phyloP scores from a whole-genome alignment of 306 rosid genomes.

The Canavalia ensiformis region DNA sequence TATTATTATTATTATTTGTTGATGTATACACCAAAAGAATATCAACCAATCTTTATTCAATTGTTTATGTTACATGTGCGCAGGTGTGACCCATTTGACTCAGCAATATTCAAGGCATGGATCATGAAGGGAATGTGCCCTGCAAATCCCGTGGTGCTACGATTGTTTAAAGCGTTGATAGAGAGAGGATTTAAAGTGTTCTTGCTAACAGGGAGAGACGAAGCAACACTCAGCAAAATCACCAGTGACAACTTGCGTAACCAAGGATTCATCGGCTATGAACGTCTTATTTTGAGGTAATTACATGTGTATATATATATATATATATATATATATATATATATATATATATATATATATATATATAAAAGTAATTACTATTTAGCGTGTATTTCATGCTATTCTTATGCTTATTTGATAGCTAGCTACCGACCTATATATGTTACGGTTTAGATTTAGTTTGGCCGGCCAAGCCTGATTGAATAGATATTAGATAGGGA shows the following conservation, averaged over 20 bases:
- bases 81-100: conserved; percentile 87
- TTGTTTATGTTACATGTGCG: background rate
- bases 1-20: no score
- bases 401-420: no score
- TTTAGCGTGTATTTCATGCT: no score
- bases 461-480: no score
- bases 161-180: conserved; percentile 54
- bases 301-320: background rate
- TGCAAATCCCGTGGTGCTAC: conserved; percentile 52
- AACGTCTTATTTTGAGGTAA: conserved; percentile 82
- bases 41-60: no score
- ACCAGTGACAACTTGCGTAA: conserved; percentile 68
- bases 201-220: conserved; percentile 78
- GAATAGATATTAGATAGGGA: background rate
- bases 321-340: no score
- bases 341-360: no score
- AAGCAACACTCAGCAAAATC: conserved; percentile 56
- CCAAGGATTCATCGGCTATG: conserved; percentile 76
- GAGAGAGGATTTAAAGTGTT: conserved; percentile 70
- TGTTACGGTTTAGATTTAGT: no score
- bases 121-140: conserved; percentile 67
- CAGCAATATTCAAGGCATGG: conserved; percentile 75
- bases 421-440: no score
- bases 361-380: no score
- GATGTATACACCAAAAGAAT: no score